A percentile compares a stretch with the other conserved stretches of the same genome.
phyloP scores from a whole-genome alignment of 257 asterid species.

The Solanum microdontum region DNA sequence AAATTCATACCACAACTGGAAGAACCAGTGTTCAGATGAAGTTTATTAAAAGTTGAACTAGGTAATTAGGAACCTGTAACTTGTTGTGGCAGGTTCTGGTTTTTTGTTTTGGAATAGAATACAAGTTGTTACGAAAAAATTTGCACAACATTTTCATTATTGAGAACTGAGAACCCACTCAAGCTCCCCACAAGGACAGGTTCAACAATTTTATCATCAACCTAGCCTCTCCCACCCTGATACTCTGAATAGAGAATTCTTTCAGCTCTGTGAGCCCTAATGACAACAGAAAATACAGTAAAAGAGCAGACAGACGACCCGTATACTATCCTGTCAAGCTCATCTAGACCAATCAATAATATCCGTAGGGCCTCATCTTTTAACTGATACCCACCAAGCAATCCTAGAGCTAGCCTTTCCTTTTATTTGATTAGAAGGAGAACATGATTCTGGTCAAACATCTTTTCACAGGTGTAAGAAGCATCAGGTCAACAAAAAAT shows the following conservation, averaged over 20 bases:
- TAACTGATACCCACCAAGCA: neutral
- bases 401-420: neutral
- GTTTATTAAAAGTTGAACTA: neutral
- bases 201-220: neutral
- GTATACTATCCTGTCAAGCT: neutral
- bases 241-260: neutral
- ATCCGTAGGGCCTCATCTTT: neutral
- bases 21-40: neutral
- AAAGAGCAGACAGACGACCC: neutral
- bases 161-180: neutral
- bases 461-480: neutral
- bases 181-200: neutral
- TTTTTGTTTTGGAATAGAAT: too few species aligned
- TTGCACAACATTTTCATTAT: neutral
- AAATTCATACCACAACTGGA: neutral
- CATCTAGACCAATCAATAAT: neutral
- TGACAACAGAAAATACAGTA: neutral
- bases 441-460: neutral
- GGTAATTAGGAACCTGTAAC: too few species aligned
- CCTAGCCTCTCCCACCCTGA: neutral
- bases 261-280: neutral
- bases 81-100: too few species aligned
- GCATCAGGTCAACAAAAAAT: neutral
- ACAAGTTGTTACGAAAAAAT: neutral
- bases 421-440: neutral